phyloP scores from a whole-genome alignment of 2,329 filamentous ascomycete species.

The Alternaria sp. region DNA sequence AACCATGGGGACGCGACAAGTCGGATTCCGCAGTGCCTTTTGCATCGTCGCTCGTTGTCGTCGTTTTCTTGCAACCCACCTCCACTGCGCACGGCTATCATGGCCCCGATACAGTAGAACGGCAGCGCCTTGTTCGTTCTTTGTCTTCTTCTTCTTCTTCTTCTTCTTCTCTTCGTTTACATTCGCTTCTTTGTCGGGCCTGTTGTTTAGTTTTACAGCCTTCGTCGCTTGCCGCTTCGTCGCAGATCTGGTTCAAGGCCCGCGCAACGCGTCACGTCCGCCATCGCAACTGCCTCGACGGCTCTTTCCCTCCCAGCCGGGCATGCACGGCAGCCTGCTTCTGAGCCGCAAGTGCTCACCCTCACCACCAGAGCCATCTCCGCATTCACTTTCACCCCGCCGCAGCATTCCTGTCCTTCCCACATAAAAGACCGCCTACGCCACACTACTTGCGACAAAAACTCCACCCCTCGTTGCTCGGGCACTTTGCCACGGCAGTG shows the following conservation, averaged over 20 bases:
- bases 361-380: constrained; percentile 8
- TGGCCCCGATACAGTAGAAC: constrained; percentile 14
- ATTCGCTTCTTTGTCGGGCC: neutral
- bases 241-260: neutral
- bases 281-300: constrained; percentile 17
- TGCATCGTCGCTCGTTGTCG: constrained; percentile 7
- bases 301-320: constrained; percentile 8
- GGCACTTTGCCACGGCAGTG: neutral
- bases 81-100: constrained; percentile 18
- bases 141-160: neutral
- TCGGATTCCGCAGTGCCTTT: constrained; percentile 5
- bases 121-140: constrained; percentile 9
- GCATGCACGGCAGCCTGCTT: constrained; percentile 18
- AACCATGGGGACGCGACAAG: constrained; percentile 19
- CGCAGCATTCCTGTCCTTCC: neutral
- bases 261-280: constrained; percentile 22
- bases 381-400: constrained; percentile 9
- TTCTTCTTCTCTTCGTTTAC: neutral
- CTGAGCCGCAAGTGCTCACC: constrained; percentile 4
- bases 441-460: neutral
- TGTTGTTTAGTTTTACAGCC: constrained; percentile 4
- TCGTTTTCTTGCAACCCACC: constrained; percentile 12
- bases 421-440: constrained; percentile 11
- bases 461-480: neutral
- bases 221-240: neutral